Conservation (phyloP, 2,329 filamentous ascomycete species). For the Cucurbitaria berberidis region DNA sequence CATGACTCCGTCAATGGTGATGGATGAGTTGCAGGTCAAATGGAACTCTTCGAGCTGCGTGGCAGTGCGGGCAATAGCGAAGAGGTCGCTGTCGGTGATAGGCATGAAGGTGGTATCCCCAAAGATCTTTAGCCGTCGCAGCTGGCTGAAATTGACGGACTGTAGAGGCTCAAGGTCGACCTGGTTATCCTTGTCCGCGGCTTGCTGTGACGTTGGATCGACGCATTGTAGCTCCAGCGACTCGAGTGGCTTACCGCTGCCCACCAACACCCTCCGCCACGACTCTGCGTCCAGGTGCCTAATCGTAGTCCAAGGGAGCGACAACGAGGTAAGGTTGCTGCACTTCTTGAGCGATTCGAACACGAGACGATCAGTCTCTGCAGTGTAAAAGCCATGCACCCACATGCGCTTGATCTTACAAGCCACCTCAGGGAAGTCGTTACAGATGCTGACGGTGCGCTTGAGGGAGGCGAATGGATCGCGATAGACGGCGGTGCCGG, state of each 20-base stretch:
- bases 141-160: constrained; percentile 57
- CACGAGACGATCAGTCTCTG: constrained; percentile 58
- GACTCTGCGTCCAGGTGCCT: constrained; percentile 56
- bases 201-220: constrained; percentile 56
- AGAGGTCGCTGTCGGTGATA: constrained; percentile 57
- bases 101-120: constrained; percentile 61
- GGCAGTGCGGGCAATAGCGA: constrained; percentile 58
- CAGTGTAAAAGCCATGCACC: constrained; percentile 62
- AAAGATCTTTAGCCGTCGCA: constrained; percentile 61
- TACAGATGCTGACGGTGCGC: constrained; percentile 56
- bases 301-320: constrained; percentile 60
- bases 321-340: constrained; percentile 55
- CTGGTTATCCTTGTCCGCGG: constrained; percentile 47
- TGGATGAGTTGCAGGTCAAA: constrained; percentile 60
- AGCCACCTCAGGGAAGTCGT: constrained; percentile 53
- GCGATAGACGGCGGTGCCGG: constrained; percentile 58
- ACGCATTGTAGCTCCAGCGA: constrained; percentile 60
- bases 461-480: constrained; percentile 59
- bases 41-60: constrained; percentile 60
- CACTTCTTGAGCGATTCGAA: constrained; percentile 57
- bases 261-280: constrained; percentile 57
- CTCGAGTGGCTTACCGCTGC: constrained; percentile 52
- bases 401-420: constrained; percentile 59
- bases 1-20: constrained; percentile 60
- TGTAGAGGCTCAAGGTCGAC: constrained; percentile 54